phyloP scores from a whole-genome alignment of 352 stramenopile species.

The Phytopythium aichiense region DNA sequence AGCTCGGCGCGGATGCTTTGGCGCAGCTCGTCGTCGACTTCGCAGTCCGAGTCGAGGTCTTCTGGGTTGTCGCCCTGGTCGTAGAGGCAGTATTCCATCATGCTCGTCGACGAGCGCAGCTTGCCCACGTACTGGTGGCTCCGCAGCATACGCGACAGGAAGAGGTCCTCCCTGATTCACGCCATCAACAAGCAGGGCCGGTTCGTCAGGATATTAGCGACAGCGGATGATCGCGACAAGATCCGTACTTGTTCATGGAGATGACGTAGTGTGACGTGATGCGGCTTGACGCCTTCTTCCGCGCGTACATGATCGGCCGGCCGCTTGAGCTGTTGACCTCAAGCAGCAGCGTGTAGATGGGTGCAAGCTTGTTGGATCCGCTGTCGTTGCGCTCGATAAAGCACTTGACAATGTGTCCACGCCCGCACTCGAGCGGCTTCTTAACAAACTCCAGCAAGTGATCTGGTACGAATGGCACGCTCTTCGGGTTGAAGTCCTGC shows the following conservation, averaged over 20 bases:
- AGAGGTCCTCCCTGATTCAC: constrained; percentile 61
- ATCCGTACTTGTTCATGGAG: constrained; percentile 65
- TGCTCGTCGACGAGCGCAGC: constrained; percentile 67
- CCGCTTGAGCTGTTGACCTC: constrained; percentile 86
- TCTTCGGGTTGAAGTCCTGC: constrained; percentile 83
- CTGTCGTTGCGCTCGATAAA: constrained; percentile 87
- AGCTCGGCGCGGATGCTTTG: constrained; percentile 75
- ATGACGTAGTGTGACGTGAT: constrained; percentile 88
- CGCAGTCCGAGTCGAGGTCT: constrained; percentile 78
- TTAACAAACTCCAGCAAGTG: constrained; percentile 82
- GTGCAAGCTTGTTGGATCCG: constrained; percentile 72
- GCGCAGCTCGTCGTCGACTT: constrained; percentile 71
- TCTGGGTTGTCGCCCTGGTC: constrained; percentile 84
- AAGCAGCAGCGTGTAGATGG: constrained; percentile 77
- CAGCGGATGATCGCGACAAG: background rate
- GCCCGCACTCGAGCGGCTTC: constrained; percentile 66
- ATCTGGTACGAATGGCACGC: constrained; percentile 75
- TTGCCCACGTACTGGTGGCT: constrained; percentile 88
- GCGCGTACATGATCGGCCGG: constrained; percentile 76
- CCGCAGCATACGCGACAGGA: constrained; percentile 68
- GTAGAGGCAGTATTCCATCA: constrained; percentile 86
- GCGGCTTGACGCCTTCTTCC: constrained; percentile 68
- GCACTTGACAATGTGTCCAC: constrained; percentile 81
- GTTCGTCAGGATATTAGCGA: background rate
- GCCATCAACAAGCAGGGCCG: background rate